These are phyloP conservation scores for Entrophospora sp. DNA, from an alignment of 192 early-diverging fungal genomes.

Conservation along the genomic window DNA sequence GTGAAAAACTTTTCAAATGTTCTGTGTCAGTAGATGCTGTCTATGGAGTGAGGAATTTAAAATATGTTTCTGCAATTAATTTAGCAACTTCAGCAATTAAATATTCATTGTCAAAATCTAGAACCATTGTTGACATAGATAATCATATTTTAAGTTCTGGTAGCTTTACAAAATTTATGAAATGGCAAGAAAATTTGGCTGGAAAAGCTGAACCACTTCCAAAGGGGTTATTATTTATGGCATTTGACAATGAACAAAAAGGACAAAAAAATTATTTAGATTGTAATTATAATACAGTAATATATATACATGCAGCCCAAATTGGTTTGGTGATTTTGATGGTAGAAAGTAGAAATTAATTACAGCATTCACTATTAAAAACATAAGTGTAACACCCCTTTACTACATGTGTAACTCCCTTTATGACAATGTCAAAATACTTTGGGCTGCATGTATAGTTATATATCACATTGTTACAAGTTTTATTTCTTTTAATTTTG, in stretches of 20 bases:
- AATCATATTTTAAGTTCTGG: conserved; percentile 8
- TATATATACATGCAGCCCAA: too few species aligned
- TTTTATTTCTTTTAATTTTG: conserved; percentile 13
- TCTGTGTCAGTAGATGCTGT: background rate
- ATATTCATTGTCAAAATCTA: background rate
- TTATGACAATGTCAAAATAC: too few species aligned
- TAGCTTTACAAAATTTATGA: conserved; percentile 7
- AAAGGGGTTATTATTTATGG: background rate
- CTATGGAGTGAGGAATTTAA: conserved; percentile 8
- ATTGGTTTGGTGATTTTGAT: too few species aligned
- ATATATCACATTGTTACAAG: too few species aligned
- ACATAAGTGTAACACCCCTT: background rate
- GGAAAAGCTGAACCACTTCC: conserved; percentile 1
- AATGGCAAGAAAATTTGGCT: conserved; percentile 9
- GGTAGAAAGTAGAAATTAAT: too few species aligned
- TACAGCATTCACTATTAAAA: too few species aligned
- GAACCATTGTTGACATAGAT: conserved; percentile 6
- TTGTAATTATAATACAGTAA: too few species aligned
- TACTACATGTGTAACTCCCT: background rate
- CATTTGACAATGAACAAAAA: too few species aligned
- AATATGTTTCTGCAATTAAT: conserved; percentile 13
- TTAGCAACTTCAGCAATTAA: conserved; percentile 10
- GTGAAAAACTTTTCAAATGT: conserved; percentile 14
- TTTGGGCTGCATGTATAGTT: too few species aligned
- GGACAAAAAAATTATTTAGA: too few species aligned